Evolutionary conservation across 2,329 filamentous ascomycete species (phyloP).

Genomic region (Beauveria brongniartii): DNA sequence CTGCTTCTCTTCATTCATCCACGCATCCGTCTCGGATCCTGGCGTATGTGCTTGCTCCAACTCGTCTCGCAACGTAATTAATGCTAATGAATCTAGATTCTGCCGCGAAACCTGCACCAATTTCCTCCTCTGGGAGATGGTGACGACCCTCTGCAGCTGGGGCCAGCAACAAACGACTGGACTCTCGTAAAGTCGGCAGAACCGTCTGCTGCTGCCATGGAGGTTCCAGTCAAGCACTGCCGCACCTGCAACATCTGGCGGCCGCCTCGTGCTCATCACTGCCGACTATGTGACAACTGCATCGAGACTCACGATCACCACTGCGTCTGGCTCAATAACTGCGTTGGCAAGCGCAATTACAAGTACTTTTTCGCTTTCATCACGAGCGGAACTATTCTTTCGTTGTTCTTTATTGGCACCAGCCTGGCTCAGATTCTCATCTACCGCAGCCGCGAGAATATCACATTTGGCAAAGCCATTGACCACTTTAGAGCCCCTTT

Average conservation of each 20-base stretch:
- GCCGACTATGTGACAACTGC: slow-evolving; percentile 93
- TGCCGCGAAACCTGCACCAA: slow-evolving; percentile 84
- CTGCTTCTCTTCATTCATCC: slow-evolving; percentile 86
- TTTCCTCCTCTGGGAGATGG: slow-evolving; percentile 70
- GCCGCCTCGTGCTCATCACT: slow-evolving; percentile 90
- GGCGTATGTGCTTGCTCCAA: slow-evolving; percentile 56
- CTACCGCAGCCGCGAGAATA: slow-evolving; percentile 54
- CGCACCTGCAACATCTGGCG: slow-evolving; percentile 97
- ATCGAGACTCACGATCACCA: slow-evolving; percentile 97
- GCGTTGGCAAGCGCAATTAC: slow-evolving; percentile 92
- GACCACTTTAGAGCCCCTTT: slow-evolving; percentile 70
- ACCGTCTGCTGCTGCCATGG: slow-evolving; percentile 76
- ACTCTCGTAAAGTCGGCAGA: slow-evolving; percentile 78
- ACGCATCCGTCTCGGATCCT: slow-evolving; percentile 86
- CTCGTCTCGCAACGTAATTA: not conserved
- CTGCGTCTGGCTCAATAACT: slow-evolving; percentile 99
- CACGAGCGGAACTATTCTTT: slow-evolving; percentile 65
- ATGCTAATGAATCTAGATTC: slow-evolving; percentile 49
- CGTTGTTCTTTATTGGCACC: slow-evolving; percentile 66
- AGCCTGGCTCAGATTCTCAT: slow-evolving; percentile 74
- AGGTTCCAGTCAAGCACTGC: slow-evolving; percentile 97
- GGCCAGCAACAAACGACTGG: slow-evolving; percentile 88
- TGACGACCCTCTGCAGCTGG: slow-evolving; percentile 73
- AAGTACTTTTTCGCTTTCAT: slow-evolving; percentile 96
- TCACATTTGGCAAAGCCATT: slow-evolving; percentile 63